These are phyloP conservation scores for Craspedostauros australis DNA, from an alignment of 108 stramenopile genomes.

Conservation along the genomic window DNA sequence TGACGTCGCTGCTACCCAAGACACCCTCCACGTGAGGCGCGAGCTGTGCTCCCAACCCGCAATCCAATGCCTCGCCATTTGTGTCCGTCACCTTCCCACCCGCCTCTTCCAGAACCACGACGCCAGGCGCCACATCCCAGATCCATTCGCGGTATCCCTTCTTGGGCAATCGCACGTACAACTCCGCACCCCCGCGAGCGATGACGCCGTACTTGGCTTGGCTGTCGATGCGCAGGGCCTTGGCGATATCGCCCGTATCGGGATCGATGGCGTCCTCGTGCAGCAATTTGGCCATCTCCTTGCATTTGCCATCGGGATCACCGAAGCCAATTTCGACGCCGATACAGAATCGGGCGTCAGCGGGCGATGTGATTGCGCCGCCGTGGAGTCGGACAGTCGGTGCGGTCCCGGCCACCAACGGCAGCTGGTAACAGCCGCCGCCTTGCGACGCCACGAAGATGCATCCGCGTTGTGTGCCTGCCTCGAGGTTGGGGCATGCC, in stretches of 20 bases:
- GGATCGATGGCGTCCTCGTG: conserved; percentile 38
- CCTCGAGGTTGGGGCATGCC: conserved; percentile 71
- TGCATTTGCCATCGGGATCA: conserved; percentile 39
- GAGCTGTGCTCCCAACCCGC: conserved; percentile 55
- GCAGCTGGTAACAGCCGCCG: conserved; percentile 66
- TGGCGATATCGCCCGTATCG: conserved; percentile 33
- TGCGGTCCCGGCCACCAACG: conserved; percentile 5
- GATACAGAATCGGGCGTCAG: conserved; percentile 48
- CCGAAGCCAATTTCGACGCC: conserved; percentile 57
- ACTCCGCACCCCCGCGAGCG: conserved; percentile 62
- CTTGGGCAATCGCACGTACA: conserved; percentile 55
- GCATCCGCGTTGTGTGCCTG: conserved; percentile 39
- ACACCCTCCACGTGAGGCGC: conserved; percentile 34
- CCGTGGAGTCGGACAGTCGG: conserved; percentile 18
- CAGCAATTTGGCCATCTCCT: conserved; percentile 37
- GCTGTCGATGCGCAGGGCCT: conserved; percentile 56
- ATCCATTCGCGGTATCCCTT: conserved; percentile 73
- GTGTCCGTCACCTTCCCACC: conserved; percentile 78
- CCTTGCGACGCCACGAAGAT: conserved; percentile 70
- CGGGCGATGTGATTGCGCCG: no score
- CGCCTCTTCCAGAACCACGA: conserved; percentile 59
- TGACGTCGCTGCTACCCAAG: conserved; percentile 38
- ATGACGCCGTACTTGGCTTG: conserved; percentile 82
- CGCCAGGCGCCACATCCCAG: conserved; percentile 84
- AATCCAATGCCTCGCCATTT: conserved; percentile 54